These are phyloP conservation scores for Truncatella angustata DNA, from an alignment of 2,329 filamentous ascomycete species.

Conservation along the genomic window DNA sequence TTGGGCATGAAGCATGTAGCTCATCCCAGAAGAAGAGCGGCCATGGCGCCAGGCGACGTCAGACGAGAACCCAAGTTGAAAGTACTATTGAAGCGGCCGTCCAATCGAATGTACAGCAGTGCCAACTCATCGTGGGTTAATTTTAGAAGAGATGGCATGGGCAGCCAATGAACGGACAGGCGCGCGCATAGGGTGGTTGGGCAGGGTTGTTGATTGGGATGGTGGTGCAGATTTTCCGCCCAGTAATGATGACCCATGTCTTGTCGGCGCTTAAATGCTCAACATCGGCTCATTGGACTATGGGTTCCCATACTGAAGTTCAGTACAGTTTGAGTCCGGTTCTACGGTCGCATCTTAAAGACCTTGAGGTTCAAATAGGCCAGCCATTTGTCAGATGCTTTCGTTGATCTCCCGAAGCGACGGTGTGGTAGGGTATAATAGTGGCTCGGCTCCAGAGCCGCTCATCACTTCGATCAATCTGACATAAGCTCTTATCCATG, in stretches of 20 bases:
- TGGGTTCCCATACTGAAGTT: neutral
- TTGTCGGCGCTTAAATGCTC: conserved; percentile 28
- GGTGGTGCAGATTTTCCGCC: conserved; percentile 21
- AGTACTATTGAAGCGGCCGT: conserved; percentile 13
- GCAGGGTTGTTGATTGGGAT: conserved; percentile 21
- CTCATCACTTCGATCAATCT: too few relatives aligned
- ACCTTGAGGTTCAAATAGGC: too few relatives aligned
- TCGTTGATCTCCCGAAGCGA: too few relatives aligned
- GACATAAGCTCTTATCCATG: too few relatives aligned
- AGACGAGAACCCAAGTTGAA: conserved; percentile 18
- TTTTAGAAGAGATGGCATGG: conserved; percentile 24
- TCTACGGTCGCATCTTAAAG: too few relatives aligned
- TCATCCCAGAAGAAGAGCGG: conserved; percentile 20
- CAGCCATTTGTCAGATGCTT: too few relatives aligned
- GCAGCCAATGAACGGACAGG: conserved; percentile 22
- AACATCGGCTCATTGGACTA: conserved; percentile 14
- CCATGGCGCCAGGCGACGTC: conserved; percentile 20
- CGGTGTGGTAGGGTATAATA: too few relatives aligned
- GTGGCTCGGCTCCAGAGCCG: too few relatives aligned
- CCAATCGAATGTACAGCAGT: conserved; percentile 23
- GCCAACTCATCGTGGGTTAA: conserved; percentile 21
- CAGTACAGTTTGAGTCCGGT: neutral
- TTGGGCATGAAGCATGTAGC: conserved; percentile 25
- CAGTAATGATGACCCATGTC: conserved; percentile 22
- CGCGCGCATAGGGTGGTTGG: conserved; percentile 20